Conservation (phyloP, 257 asterid species). For the Solanum clarkiae region DNA sequence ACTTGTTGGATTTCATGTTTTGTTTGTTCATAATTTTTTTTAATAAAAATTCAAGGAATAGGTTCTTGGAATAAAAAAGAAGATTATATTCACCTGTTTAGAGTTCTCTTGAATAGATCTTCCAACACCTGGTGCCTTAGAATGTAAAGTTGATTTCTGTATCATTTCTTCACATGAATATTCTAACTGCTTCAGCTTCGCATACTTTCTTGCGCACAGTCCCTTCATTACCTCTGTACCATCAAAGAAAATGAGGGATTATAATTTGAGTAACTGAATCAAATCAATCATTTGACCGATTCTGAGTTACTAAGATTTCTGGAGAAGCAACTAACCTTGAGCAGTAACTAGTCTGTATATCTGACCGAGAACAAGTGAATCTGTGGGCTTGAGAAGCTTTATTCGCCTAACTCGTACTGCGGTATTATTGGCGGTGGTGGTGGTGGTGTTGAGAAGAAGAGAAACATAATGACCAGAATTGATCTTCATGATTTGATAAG, state of each 20-base stretch:
- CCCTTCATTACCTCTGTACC: constrained; percentile 58
- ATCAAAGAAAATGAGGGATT: not conserved
- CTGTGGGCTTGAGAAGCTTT: constrained; percentile 72
- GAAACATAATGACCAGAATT: constrained; percentile 88
- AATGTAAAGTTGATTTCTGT: constrained; percentile 16
- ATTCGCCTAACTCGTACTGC: constrained; percentile 62
- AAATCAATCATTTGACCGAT: not conserved
- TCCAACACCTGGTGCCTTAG: constrained; percentile 29
- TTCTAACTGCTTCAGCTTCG: constrained; percentile 40
- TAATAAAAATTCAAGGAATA: not conserved
- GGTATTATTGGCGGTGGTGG: constrained; percentile 8
- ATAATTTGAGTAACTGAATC: not conserved
- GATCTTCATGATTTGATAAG: constrained; percentile 56
- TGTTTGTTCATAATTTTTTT: too few species aligned
- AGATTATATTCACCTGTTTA: constrained; percentile 13
- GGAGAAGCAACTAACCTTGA: constrained; percentile 34
- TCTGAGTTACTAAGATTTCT: not conserved
- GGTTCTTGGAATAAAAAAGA: not conserved
- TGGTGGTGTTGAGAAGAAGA: constrained; percentile 80
- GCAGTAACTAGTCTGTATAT: constrained; percentile 71
- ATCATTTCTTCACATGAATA: not conserved
- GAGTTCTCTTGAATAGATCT: constrained; percentile 20
- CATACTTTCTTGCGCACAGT: constrained; percentile 61
- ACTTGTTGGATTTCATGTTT: too few species aligned
- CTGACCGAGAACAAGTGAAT: constrained; percentile 71